Base-by-base conservation (phyloP, 2,329 filamentous ascomycete species). In the Trichoderma cornu-damae region DNA sequence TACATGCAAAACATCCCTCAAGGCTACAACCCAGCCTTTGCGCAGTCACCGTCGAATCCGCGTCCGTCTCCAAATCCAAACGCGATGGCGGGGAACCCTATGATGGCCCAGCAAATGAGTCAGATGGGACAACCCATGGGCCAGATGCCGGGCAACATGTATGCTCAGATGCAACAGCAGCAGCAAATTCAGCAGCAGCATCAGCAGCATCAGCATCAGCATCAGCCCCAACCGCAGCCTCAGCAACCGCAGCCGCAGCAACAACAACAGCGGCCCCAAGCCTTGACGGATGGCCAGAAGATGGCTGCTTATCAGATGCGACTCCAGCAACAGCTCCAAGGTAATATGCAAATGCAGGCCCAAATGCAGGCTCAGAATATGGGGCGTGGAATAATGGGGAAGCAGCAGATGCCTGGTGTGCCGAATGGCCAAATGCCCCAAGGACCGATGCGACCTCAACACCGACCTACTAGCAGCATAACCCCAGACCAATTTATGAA, bases 271-370 rank as follows among this genome's bases (percentile, higher is more conserved):
- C 69, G 68, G 18, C 72, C 60, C 38, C 63, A 63, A 46, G 62
- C 61, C 16, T 65, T 72, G 58, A 64, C 88, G 61, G 87, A 89
- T 38, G 86, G 89, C 66, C 85, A 90, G 62, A 87, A 90, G 66
- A 81, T 90, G 70, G 79, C 84, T 57, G 74, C 87, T 48, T 93
- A 95, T 66, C 89, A 95, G 64, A 88, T 95, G 83, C 87, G 89
- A 60, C 73, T 95, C 52, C 89, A 95, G 66, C 84, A 87, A 57
- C 89, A 92, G 66, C 80, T 88, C 38, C 84, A 88, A 60, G 71
- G 72, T 8, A 78, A 77, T 35, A 77, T 80, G 67, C 76, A 79
- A 50, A 76, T 77, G 69, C 71, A 71, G 54, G 73, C 74, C 12
- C 79, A 83, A 59, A 77, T 85, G 75, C 81, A 82, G 62, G 63